Evolutionary conservation across 148 eudicot species (phyloP), one percentile per base, ranked within the genome.

Genomic region (Fagopyrum tataricum): DNA sequence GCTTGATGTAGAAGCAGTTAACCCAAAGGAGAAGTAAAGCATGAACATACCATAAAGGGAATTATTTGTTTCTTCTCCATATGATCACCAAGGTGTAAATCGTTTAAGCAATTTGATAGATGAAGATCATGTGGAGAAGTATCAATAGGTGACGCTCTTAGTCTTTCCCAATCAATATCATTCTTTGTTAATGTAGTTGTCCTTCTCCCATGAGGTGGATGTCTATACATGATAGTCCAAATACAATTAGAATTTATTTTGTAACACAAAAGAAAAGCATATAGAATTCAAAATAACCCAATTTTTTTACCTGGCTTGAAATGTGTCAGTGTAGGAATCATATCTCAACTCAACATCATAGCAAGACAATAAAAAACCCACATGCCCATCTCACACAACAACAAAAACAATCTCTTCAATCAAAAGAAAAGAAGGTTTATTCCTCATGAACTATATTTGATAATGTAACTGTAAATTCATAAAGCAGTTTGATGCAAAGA

Each of bases 51-150:
- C 98, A 76, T 95, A n/a, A 95, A 73, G 98, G 98, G 73, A 88
- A 95, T 76, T 87, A 93, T 80, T 88, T 91, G 80, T 88, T 95
- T 80, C 96, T 82, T 83, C 98, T 90, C 98, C 98, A 95, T 82
- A 79, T 95, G 92, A 86, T 95, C 92, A 18, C 96, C 92, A 14
- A 97, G 98, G 71, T 71, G 82, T 66, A 95, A 81, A 76, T 95
- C 94, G 47, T 76, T 37, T 73, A 91, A 82, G 77, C 97, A 88
- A 76, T 86, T 91, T 15, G 98, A 88, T 40, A 76, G 48, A 74
- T 95, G 88, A 82, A 95, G 93, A 74, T 84, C 89, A 74, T 87
- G 93, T 17, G 96, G 90, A 14, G 87, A 82, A 47, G 89, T 84
- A 75, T 87, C 90, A 20, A 91, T 71, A 1, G 93, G 94, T 14